Base-by-base conservation (phyloP, 345 rosid species). In the Corymbia maculata region DNA sequence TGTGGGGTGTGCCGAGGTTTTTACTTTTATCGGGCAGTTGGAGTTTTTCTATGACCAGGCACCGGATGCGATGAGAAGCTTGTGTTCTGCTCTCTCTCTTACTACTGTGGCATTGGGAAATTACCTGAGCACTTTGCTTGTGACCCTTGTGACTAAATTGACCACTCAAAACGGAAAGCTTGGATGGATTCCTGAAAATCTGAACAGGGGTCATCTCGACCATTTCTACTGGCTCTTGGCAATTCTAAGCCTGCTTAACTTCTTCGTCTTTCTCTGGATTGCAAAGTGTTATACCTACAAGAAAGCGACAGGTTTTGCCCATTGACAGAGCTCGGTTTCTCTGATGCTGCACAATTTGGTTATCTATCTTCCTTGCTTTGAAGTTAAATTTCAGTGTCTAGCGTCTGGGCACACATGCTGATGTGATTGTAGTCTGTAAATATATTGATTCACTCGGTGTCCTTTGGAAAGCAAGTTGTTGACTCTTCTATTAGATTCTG, bases 21-120 rank as follows among this genome's bases (percentile, higher is more conserved):
- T 97, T 89, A 93, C 96, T 0, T 96, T 95, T 87, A 94, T 97
- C 1, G 98, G 99, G 12, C 98, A 95, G 91, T 45, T 95, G 55
- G 99, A 97, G 93, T 97, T 97, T 84, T 97, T 95, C 92, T 96
- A 97, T 36, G 99, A 96, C 85, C 99, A 96, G 90, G 99, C 99
- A 36, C 99, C 99, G 8, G 99, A 97, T 91, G 99, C 99, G 5
- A 95, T 96, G 99, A 93, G 99, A 90, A 97, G 99, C 91, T 85
- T 95, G 85, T 95, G 98, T 92, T 95, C 99, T 0, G 99, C 99
- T 13, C 93, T 97, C 47, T 93, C 98, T 2, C 95, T 97, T 2
- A 96, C 99, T 4, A 95, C 96, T 0, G 94, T 93, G 26, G 96
- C 99, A 9, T 86, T 95, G 24, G 99, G 99, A 22, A 96, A 94